Conservation (phyloP, 2,329 filamentous ascomycete genomes). For the Ceratocystis colombiana region DNA sequence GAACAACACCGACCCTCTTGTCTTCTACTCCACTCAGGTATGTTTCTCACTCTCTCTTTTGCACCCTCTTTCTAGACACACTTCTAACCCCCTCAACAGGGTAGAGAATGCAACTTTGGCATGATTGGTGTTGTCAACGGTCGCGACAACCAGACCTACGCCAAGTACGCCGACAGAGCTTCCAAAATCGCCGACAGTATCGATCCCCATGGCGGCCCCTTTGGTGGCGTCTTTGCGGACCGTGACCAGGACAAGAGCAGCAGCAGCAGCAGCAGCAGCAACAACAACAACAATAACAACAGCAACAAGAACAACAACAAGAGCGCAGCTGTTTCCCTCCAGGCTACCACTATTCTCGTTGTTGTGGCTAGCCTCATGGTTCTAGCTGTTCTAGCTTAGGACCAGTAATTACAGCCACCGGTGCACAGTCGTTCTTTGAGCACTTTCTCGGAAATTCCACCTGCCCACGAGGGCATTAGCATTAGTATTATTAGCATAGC, state of each 20-base stretch:
- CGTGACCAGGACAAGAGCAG: constrained; percentile 14
- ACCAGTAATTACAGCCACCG: no score
- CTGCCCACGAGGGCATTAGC: not conserved
- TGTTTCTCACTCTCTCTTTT: not conserved
- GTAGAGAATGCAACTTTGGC: constrained; percentile 30
- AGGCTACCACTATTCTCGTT: not conserved
- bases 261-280: not conserved
- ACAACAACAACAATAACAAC: not conserved
- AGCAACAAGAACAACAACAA: constrained; percentile 1
- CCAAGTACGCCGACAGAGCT: constrained; percentile 21
- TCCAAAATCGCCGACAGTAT: constrained; percentile 11
- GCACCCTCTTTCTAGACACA: not conserved
- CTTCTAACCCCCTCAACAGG: constrained; percentile 16
- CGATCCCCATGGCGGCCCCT: constrained; percentile 9
- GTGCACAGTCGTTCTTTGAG: no score
- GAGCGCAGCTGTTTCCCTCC: not conserved
- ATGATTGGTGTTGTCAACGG: constrained; percentile 32
- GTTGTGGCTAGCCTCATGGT: constrained; percentile 3
- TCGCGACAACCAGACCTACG: constrained; percentile 27
- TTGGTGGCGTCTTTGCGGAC: constrained; percentile 20
- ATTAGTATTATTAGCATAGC: not conserved
- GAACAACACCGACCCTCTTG: constrained; percentile 30
- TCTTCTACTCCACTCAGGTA: constrained; percentile 31
- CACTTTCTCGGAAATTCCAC: not conserved
- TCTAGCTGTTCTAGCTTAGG: not conserved